These are phyloP conservation scores for Phaeosphaeriaceae sp. DNA, from an alignment of 2,329 filamentous ascomycete species.

Conservation along the genomic window DNA sequence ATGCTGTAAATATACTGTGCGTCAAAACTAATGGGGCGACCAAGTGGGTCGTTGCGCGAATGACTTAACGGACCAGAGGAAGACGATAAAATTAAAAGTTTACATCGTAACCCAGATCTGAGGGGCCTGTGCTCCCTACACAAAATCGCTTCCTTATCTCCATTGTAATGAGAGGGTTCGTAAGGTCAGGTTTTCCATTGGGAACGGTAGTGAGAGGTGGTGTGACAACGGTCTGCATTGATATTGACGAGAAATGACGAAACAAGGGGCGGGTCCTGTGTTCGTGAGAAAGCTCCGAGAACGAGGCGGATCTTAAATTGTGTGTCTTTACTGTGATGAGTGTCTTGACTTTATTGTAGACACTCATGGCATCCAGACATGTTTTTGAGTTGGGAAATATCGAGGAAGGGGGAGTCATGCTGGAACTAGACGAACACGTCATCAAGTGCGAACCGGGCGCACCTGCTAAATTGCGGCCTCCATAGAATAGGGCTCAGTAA, in stretches of 20 bases:
- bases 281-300: neutral
- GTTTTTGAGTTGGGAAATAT: neutral
- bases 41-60: neutral
- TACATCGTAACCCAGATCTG: neutral
- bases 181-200: neutral
- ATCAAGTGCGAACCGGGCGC: no score
- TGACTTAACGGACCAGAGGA: neutral
- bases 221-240: neutral
- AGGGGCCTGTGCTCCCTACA: neutral
- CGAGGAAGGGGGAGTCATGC: no score
- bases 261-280: conserved; percentile 4
- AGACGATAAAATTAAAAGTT: neutral
- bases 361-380: neutral
- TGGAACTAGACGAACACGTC: no score
- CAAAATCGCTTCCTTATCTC: no score
- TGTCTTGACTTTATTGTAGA: neutral
- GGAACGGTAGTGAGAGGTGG: neutral
- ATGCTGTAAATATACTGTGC: neutral
- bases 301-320: neutral
- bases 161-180: no score
- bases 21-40: neutral
- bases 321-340: neutral
- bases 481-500: neutral
- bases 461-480: no score
- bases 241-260: conserved; percentile 1